Conservation (phyloP, 257 asterid genomes). For the Oldenlandia corymbosa region DNA sequence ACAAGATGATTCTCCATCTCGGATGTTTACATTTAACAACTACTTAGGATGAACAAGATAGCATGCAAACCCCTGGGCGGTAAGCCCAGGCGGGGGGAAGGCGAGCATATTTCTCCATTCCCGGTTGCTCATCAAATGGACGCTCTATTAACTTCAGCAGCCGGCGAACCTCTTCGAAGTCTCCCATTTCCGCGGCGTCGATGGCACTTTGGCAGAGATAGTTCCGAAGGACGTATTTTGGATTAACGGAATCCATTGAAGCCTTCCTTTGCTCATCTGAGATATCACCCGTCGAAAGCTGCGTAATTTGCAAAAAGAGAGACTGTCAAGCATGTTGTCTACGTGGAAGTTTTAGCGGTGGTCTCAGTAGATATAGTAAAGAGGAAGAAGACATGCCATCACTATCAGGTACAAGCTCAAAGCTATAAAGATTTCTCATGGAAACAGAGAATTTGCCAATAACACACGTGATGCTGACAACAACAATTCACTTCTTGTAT, state of each 20-base stretch:
- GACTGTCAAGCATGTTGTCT: too few species aligned
- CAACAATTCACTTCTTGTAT: not conserved
- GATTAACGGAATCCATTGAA: slow-evolving; percentile 81
- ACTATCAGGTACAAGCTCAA: not conserved
- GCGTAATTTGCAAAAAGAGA: not conserved
- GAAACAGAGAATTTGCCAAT: not conserved
- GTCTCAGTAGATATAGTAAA: too few species aligned
- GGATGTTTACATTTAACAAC: slow-evolving; percentile 12
- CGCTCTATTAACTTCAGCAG: slow-evolving; percentile 64
- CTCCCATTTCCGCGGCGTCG: slow-evolving; percentile 87
- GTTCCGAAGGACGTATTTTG: slow-evolving; percentile 82
- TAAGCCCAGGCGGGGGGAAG: slow-evolving; percentile 99
- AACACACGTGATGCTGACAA: not conserved
- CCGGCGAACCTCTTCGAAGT: slow-evolving; percentile 70
- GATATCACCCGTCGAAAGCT: slow-evolving; percentile 61
- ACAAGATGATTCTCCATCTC: slow-evolving; percentile 23
- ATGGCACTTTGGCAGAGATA: slow-evolving; percentile 93
- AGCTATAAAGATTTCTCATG: not conserved
- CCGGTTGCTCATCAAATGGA: slow-evolving; percentile 89
- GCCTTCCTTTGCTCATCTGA: slow-evolving; percentile 67
- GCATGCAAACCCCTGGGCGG: slow-evolving; percentile 98
- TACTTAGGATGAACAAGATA: slow-evolving; percentile 88
- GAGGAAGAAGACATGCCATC: not conserved
- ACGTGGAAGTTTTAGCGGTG: too few species aligned
- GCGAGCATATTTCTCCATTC: slow-evolving; percentile 93